Evolutionary conservation across 2,329 filamentous ascomycete genomes (phyloP), one percentile per base, ranked within the genome.

Genomic region (Thelonectria olida): DNA sequence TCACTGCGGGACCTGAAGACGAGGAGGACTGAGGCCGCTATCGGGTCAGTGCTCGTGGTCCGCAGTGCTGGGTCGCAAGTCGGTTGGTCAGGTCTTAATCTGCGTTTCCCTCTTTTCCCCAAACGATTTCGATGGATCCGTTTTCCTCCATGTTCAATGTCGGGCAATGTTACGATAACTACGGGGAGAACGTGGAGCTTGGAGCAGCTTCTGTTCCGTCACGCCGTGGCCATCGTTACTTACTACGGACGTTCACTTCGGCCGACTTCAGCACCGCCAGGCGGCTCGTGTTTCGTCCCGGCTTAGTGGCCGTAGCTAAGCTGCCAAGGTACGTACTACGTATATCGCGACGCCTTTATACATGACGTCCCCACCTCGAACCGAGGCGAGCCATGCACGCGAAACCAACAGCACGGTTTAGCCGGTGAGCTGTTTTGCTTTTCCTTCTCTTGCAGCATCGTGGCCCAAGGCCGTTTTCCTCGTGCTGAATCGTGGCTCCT

Each of bases 1-100:
- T n/a, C n/a, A n/a, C n/a, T n/a, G n/a, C n/a, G n/a, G n/a, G n/a
- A n/a, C n/a, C n/a, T n/a, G n/a, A n/a, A 23, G 7, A 39, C 28
- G 12, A 5, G 5, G 25, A 47, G 45, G 41, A 31, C 44, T 28
- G 38, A 58, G 54, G 58, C 53, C 65, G 53, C 65, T 58, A 59
- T 64, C 49, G 31, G 65, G 62, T 61, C 68, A 68, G 52, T 67
- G 69, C 69, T 45, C 64, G 20, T 25, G 28, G 67, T 59, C 68
- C 68, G 47, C 49, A 45, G 62, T 56, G 61, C 66, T 68, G 68
- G 68, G 68, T 63, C 54, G 44, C 44, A 50, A 41, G 56, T 45
- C 56, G 60, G 50, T 20, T n/a, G n/a, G n/a, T n/a, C n/a, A n/a
- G n/a, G n/a, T n/a, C n/a, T n/a, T n/a, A n/a, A n/a, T n/a, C n/a